Conservation (phyloP, 805 yeast genomes). For the Saturnispora kantuleensis region DNA sequence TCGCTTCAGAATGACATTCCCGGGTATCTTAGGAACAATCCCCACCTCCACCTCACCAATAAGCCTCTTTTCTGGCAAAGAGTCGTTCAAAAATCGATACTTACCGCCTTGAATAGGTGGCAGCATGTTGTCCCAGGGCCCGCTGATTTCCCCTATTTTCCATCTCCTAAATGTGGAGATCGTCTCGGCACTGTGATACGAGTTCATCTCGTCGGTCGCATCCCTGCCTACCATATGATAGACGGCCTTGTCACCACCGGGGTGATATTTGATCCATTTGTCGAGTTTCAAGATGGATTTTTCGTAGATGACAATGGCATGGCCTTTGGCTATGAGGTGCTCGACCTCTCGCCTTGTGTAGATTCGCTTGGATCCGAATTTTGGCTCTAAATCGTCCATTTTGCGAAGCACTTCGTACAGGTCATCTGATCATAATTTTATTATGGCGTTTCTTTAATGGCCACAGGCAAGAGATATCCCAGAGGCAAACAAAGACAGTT, state of each 20-base stretch:
- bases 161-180: conserved; percentile 40
- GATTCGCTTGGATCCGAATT: conserved; percentile 9
- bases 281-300: conserved; percentile 54
- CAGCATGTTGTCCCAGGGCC: conserved; percentile 60
- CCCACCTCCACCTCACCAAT: conserved; percentile 35
- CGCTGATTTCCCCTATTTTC: conserved; percentile 55
- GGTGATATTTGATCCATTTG: conserved; percentile 64
- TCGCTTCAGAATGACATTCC: conserved; percentile 32
- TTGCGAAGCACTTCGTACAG: neutral
- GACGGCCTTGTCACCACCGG: conserved; percentile 84
- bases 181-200: conserved; percentile 63
- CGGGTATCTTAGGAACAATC: conserved; percentile 45
- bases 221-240: conserved; percentile 81
- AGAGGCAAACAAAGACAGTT: conserved; percentile 23
- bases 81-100: conserved; percentile 25
- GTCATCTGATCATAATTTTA: too few relatives aligned
- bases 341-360: conserved; percentile 40
- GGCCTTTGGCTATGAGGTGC: conserved; percentile 54
- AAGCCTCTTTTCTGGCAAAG: conserved; percentile 11
- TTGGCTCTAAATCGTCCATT: neutral
- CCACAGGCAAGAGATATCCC: conserved; percentile 12
- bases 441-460: conserved; percentile 5
- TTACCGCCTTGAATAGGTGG: conserved; percentile 87
- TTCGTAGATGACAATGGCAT: conserved; percentile 58
- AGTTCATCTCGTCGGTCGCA: conserved; percentile 85